These are phyloP conservation scores for Hypocrella siamensis DNA, from an alignment of 2,329 filamentous ascomycete genomes.

Conservation along the genomic window DNA sequence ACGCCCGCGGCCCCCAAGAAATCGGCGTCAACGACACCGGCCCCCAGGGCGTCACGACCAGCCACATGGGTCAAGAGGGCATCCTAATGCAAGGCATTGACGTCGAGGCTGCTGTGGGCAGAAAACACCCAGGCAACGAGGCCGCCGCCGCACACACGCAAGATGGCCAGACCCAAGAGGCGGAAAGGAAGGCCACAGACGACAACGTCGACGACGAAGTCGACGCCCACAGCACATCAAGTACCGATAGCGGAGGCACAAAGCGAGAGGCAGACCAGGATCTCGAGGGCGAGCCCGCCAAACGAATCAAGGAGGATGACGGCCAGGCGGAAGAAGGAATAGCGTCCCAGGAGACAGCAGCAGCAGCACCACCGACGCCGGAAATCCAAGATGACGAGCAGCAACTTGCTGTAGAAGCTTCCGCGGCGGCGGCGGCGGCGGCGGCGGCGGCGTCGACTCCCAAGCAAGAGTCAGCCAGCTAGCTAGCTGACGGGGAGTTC, in stretches of 20 bases:
- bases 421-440: too few relatives aligned
- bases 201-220: slow-evolving; percentile 9
- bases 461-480: too few relatives aligned
- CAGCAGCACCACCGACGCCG: not conserved
- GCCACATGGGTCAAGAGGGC: slow-evolving; percentile 21
- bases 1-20: slow-evolving; percentile 70
- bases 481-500: too few relatives aligned
- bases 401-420: too few relatives aligned
- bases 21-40: slow-evolving; percentile 82
- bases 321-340: not conserved
- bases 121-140: slow-evolving; percentile 23
- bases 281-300: slow-evolving; percentile 22
- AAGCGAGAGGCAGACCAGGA: slow-evolving; percentile 42
- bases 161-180: too few relatives aligned
- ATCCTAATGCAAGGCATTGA: slow-evolving; percentile 41
- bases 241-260: slow-evolving; percentile 20
- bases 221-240: slow-evolving; percentile 12
- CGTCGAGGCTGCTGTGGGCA: slow-evolving; percentile 44
- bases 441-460: too few relatives aligned
- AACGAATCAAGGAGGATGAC: slow-evolving; percentile 32
- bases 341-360: not conserved
- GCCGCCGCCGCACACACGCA: too few relatives aligned
- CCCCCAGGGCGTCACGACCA: slow-evolving; percentile 39
- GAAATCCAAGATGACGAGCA: too few relatives aligned
- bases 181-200: not conserved